Evolutionary conservation across 495 filamentous ascomycete species (phyloP).

Genomic region (Aspergillus coremiiformis): DNA sequence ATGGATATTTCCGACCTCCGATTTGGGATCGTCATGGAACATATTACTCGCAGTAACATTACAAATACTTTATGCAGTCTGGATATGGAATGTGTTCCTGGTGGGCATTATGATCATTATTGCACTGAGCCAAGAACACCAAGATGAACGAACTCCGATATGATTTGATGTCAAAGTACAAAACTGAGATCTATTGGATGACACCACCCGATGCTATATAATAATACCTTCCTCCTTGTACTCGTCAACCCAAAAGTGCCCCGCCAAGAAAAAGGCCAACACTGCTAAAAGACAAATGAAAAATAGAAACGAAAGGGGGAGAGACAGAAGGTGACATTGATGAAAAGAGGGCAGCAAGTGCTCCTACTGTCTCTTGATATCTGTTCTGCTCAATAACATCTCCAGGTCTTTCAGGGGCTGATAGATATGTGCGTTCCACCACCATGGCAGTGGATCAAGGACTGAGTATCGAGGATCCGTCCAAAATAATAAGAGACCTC

Average conservation of each 20-base stretch:
- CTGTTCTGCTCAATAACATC: constrained; percentile 18
- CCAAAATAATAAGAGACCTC: constrained; percentile 25
- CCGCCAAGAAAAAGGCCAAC: neutral
- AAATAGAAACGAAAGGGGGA: neutral
- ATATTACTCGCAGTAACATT: no score
- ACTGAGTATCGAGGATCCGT: constrained; percentile 26
- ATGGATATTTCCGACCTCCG: no score
- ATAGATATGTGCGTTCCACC: constrained; percentile 40
- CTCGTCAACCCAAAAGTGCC: neutral
- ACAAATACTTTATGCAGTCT: no score
- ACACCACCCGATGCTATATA: neutral
- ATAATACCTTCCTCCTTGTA: neutral
- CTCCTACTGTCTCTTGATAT: neutral
- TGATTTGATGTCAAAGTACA: no score
- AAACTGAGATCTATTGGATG: no score
- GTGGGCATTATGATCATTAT: no score
- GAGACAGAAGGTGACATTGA: neutral
- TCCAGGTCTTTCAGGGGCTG: constrained; percentile 29
- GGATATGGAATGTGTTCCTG: no score
- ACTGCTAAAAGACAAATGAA: neutral
- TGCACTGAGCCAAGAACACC: no score
- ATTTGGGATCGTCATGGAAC: no score
- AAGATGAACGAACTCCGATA: no score
- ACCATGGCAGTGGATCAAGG: constrained; percentile 39
- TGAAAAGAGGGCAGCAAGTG: neutral